phyloP scores from a whole-genome alignment of 2,329 filamentous ascomycete species.

The Biscogniauxia mediterranea region DNA sequence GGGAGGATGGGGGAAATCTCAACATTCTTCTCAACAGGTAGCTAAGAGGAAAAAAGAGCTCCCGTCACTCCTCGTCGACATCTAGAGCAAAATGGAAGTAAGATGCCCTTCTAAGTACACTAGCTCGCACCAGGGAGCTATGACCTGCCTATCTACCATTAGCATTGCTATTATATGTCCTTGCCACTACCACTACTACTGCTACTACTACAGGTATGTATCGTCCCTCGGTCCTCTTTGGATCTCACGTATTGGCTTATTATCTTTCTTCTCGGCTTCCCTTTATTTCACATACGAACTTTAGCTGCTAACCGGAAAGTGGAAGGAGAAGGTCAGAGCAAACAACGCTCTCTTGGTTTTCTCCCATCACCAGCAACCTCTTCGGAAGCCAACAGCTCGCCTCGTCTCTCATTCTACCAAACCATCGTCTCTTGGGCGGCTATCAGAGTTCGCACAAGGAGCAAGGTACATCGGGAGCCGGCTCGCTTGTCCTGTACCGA shows the following conservation, averaged over 20 bases:
- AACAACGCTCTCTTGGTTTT: too few relatives aligned
- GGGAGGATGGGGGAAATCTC: not conserved
- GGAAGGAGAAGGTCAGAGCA: not conserved
- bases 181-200: too few relatives aligned
- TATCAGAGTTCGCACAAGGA: not conserved
- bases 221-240: not conserved
- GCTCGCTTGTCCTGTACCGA: not conserved
- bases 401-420: not conserved
- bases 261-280: too few relatives aligned
- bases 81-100: not conserved
- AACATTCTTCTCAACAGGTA: not conserved
- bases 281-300: not conserved
- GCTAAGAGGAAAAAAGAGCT: not conserved
- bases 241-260: too few relatives aligned
- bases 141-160: not conserved
- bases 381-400: not conserved
- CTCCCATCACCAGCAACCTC: too few relatives aligned
- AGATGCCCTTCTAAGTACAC: not conserved
- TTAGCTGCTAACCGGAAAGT: not conserved
- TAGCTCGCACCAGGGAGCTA: not conserved
- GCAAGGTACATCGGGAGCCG: not conserved
- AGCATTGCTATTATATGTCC: not conserved
- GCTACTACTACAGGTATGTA: too few relatives aligned
- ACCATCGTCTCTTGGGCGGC: too few relatives aligned
- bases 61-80: not conserved